Percentiles rank a stretch among this genome's conserved stretches.
Conservation (phyloP, 495 filamentous ascomycete genomes). For the Chaetomium fimeti region DNA sequence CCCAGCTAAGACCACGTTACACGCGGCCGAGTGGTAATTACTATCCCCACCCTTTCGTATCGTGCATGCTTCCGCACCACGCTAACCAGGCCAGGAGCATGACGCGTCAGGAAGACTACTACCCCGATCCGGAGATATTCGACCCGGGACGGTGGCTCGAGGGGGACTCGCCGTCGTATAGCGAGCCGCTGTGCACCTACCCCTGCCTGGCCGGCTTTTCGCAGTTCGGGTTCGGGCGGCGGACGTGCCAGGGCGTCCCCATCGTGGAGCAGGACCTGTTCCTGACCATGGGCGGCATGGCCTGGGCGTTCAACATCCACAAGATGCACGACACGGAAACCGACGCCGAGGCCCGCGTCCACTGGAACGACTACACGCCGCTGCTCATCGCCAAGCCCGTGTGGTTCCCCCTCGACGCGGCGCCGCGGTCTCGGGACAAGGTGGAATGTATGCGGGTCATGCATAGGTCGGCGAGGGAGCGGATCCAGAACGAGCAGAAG, state of each 20-base stretch:
- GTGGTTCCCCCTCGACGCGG: conserved; percentile 48
- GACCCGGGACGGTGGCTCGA: conserved; percentile 54
- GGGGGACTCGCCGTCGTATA: conserved; percentile 53
- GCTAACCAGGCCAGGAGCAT: conserved; percentile 51
- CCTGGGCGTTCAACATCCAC: conserved; percentile 57
- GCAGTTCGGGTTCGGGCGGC: conserved; percentile 61
- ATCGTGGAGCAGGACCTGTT: conserved; percentile 58
- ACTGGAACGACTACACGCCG: conserved; percentile 52
- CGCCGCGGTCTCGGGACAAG: conserved; percentile 40
- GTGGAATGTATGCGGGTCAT: conserved; percentile 31
- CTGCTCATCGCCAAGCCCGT: conserved; percentile 55
- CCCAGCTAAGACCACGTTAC: conserved; percentile 55
- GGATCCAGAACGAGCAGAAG: not conserved
- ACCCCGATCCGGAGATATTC: conserved; percentile 62
- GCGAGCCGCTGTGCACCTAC: conserved; percentile 52
- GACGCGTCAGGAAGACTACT: conserved; percentile 56
- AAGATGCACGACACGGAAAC: conserved; percentile 40
- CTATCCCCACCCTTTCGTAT: not conserved
- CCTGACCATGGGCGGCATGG: conserved; percentile 57
- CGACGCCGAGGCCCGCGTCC: conserved; percentile 44
- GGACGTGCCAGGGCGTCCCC: conserved; percentile 57
- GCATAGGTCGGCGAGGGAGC: conserved; percentile 32
- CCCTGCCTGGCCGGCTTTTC: conserved; percentile 56
- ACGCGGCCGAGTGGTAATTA: conserved; percentile 55
- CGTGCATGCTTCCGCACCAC: not conserved